Percentiles rank a stretch among this genome's conserved stretches.
Conservation (phyloP, 768 basidiomycete species). For the Porphyrellus cyaneotinctus region DNA sequence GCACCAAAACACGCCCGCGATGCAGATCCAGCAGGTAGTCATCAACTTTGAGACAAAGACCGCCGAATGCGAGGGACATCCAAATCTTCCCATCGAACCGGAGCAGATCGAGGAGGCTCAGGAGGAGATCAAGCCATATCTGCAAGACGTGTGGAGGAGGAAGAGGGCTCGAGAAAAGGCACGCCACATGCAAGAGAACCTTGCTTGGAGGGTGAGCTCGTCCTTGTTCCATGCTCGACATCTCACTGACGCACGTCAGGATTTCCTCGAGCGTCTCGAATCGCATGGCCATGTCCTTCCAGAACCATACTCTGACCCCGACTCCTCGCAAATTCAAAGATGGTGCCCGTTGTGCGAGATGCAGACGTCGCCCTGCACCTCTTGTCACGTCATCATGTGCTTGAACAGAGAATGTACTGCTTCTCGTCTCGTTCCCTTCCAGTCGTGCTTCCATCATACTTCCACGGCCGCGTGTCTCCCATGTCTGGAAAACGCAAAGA, state of each 20-base stretch:
- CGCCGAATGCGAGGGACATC: conserved; percentile 8
- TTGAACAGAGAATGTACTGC: conserved; percentile 14
- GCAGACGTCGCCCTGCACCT: conserved; percentile 6
- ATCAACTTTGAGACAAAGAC: conserved; percentile 19
- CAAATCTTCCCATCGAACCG: conserved; percentile 15
- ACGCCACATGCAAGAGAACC: conserved; percentile 1
- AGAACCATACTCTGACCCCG: not conserved
- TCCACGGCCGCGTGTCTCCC: conserved; percentile 5
- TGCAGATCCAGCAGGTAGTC: conserved; percentile 9
- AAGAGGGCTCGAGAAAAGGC: conserved; percentile 2
- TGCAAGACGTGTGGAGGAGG: conserved; percentile 11
- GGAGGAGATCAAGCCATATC: conserved; percentile 13
- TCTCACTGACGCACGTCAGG: conserved; percentile 3
- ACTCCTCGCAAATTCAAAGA: not conserved
- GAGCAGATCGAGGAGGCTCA: conserved; percentile 16
- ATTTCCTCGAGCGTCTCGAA: conserved; percentile 16
- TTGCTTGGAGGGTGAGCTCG: conserved; percentile 13
- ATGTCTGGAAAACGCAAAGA: conserved; percentile 5
- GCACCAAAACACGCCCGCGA: conserved; percentile 6
- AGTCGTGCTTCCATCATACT: conserved; percentile 14
- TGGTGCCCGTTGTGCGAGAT: conserved; percentile 14
- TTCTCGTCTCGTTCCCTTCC: conserved; percentile 16
- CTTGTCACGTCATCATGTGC: conserved; percentile 15
- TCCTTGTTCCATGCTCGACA: not conserved
- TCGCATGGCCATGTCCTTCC: conserved; percentile 1